Percentiles rank a stretch among this genome's conserved stretches.
These are phyloP conservation scores for Rehmannia glutinosa DNA, from an alignment of 257 asterid species.

Conservation along the genomic window DNA sequence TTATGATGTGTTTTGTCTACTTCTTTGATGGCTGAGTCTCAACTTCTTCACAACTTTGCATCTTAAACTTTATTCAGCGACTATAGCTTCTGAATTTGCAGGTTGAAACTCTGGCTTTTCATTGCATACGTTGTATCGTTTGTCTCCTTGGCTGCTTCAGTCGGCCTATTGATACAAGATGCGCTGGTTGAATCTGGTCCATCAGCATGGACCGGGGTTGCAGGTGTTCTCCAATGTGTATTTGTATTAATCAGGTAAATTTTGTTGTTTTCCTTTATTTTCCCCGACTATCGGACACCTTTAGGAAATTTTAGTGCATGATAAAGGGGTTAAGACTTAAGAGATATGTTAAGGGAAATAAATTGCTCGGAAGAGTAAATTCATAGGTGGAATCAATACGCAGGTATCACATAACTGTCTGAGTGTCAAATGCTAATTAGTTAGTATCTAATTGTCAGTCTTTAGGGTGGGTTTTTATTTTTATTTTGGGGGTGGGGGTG, in stretches of 20 bases:
- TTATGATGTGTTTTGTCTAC: background rate
- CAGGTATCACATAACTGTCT: too few relatives aligned
- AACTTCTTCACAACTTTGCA: background rate
- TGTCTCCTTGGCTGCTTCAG: slow-evolving; percentile 96
- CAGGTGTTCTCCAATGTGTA: slow-evolving; percentile 92
- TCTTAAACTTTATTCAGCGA: background rate
- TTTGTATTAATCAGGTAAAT: slow-evolving; percentile 72
- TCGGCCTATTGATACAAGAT: slow-evolving; percentile 92
- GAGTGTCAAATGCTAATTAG: too few relatives aligned
- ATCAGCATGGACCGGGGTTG: slow-evolving; percentile 94
- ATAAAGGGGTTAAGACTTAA: too few relatives aligned
- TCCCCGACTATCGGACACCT: too few relatives aligned
- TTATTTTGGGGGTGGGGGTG: too few relatives aligned
- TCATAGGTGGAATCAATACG: too few relatives aligned
- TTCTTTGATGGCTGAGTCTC: background rate
- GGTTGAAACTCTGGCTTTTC: slow-evolving; percentile 97
- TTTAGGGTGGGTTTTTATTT: too few relatives aligned
- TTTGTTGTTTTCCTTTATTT: too few relatives aligned
- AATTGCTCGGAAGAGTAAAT: too few relatives aligned
- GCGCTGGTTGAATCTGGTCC: slow-evolving; percentile 75
- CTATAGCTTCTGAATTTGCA: slow-evolving; percentile 29
- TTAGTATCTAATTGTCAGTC: too few relatives aligned
- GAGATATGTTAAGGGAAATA: too few relatives aligned
- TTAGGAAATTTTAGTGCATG: too few relatives aligned
- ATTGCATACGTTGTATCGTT: slow-evolving; percentile 92